Conservation (phyloP, 352 stramenopile species). For the Globisporangium viniferum region DNA sequence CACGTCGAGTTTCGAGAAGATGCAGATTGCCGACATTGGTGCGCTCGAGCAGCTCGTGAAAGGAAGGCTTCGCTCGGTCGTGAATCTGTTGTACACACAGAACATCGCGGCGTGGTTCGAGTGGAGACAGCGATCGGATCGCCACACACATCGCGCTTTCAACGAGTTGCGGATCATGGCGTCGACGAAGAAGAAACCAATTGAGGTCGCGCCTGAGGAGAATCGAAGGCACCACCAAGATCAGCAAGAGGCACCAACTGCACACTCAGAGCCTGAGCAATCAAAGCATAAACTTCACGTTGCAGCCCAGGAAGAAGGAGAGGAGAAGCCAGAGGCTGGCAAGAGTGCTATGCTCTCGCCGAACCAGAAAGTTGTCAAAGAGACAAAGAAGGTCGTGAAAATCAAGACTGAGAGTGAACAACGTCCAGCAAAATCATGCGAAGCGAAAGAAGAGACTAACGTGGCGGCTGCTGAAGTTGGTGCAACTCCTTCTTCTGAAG, state of each 20-base stretch:
- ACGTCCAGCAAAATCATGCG: not conserved
- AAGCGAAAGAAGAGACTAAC: not conserved
- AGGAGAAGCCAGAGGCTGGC: too few species aligned
- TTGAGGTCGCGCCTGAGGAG: not conserved
- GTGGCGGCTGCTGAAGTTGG: not conserved
- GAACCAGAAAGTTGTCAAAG: not conserved
- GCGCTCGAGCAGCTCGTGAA: conserved; percentile 12
- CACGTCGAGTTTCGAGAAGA: not conserved
- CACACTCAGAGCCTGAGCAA: not conserved
- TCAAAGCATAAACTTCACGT: not conserved
- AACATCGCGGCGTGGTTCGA: conserved; percentile 15
- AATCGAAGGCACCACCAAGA: not conserved
- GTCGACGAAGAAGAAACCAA: not conserved
- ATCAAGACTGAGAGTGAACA: not conserved
- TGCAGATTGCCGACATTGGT: conserved; percentile 14
- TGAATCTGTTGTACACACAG: conserved; percentile 12
- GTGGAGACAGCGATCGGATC: not conserved
- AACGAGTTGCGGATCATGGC: not conserved
- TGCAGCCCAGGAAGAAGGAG: not conserved
- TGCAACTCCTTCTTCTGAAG: not conserved
- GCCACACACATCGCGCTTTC: not conserved
- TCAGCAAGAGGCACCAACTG: not conserved
- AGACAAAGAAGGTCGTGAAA: not conserved
- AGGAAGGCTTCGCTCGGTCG: conserved; percentile 1
- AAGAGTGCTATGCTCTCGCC: not conserved